Conservation (phyloP, 2,329 filamentous ascomycete genomes). For the Cordyceps militaris region DNA sequence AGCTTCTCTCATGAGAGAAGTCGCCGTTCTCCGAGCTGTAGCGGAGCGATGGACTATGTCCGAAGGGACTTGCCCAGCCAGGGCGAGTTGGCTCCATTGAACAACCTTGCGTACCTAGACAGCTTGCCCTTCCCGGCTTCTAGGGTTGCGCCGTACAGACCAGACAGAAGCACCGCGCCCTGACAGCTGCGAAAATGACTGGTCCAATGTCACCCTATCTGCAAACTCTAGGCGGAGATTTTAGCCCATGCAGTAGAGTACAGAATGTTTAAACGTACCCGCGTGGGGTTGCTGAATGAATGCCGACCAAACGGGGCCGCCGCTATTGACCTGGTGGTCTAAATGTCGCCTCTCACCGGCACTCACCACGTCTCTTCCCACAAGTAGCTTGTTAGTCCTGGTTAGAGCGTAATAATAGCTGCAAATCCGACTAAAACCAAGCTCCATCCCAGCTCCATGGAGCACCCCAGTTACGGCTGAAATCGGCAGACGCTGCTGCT, state of each 20-base stretch:
- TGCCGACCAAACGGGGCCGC: constrained; percentile 7
- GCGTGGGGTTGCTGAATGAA: constrained; percentile 11
- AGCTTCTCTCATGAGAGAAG: not conserved
- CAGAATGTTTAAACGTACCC: constrained; percentile 7
- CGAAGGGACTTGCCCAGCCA: not conserved
- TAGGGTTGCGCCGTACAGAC: not conserved
- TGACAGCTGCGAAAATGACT: not conserved
- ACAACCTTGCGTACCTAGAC: constrained; percentile 1
- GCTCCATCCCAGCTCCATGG: constrained; percentile 8
- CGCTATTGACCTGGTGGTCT: not conserved
- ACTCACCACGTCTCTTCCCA: not conserved
- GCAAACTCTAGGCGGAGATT: constrained; percentile 4
- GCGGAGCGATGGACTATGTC: constrained; percentile 7
- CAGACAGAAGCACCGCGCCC: not conserved
- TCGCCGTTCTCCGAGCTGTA: constrained; percentile 9
- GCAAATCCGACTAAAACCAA: not conserved
- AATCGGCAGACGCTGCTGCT: constrained; percentile 8
- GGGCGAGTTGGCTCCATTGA: constrained; percentile 3
- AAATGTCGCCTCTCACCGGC: not conserved
- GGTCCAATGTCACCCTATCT: constrained; percentile 4
- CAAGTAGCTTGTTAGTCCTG: not conserved
- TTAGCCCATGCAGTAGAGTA: not conserved
- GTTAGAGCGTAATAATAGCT: not conserved
- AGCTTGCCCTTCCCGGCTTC: too few relatives aligned
- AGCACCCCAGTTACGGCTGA: constrained; percentile 9